Base-by-base conservation (phyloP, 192 early-diverging fungal genomes). In the Diversispora epigaea region DNA sequence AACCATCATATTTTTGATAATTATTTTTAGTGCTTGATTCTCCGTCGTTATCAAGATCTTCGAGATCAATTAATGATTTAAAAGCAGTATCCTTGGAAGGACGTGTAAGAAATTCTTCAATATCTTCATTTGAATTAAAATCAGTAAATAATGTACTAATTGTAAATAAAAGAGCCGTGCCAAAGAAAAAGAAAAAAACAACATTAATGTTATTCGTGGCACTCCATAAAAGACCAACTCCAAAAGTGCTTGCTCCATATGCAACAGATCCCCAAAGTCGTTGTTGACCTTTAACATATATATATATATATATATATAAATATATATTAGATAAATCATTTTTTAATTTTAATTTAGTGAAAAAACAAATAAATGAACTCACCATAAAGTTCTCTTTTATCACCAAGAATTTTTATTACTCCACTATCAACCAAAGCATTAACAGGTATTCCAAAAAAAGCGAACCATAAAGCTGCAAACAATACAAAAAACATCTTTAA, bases 391-490 rank as follows among this genome's bases (percentile, higher is more conserved):
- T 84, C 79, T 66, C 80, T 84, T 39, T 80, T 81, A 32, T 77
- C 75, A 0, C 79, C 83, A 14, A 84, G 45, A 58, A 84, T 84
- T 22, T 82, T 84, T 8, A 84, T 25, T 0, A 84, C 83, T 14
- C 83, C 83, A 21, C 83, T 81, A 75, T 84, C 83, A 25, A 84
- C 81, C 15, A 84, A 73, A 10, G 83, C 80, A 22, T 74, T 74
- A 7, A 84, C 83, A 3, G 83, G 83, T 3, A 84, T 75, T 8
- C 83, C 83, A 68, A 84, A 84, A 47, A 84, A 84, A 12, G 83
- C 83, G 71, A 84, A 84, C 40, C 83, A 81, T 3, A 79, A 25
- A 15, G 83, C 81, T 0, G 79, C 80, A 19, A 78, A 62, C 5
- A 77, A 80, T 3, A 82, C 83, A 4, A 78, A 62, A 9, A 55